Evolutionary conservation across 257 asterid species (phyloP).

Genomic region (Solanum stenotomum): DNA sequence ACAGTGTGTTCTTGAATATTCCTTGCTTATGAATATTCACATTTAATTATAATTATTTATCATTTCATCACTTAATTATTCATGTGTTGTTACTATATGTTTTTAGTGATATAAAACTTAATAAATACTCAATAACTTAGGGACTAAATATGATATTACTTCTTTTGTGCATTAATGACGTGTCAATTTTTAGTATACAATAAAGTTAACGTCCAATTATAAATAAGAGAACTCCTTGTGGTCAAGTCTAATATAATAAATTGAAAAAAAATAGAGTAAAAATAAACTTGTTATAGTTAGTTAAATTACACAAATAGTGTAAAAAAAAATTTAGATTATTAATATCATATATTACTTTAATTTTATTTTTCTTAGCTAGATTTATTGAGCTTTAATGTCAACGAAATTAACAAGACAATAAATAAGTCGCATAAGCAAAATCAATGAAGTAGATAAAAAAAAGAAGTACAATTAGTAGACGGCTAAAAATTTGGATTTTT

Average conservation of each 20-base stretch:
- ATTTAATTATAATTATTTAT: not conserved
- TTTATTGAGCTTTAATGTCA: not conserved
- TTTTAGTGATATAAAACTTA: not conserved
- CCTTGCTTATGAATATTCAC: not conserved
- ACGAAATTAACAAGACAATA: not conserved
- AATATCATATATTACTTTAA: not conserved
- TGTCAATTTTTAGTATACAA: not conserved
- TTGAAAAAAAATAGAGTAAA: not conserved
- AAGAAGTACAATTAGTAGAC: not conserved
- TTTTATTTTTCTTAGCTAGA: not conserved
- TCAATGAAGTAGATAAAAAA: not conserved
- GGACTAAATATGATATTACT: not conserved
- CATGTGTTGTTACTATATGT: not conserved
- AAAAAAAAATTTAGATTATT: not conserved
- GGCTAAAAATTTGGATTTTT: too few relatives aligned
- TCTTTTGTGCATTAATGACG: too few relatives aligned
- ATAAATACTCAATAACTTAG: not conserved
- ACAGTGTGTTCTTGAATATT: not conserved
- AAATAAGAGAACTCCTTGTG: not conserved
- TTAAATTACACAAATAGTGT: not conserved
- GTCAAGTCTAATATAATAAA: not conserved
- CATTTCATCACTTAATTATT: not conserved
- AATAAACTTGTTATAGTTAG: not conserved
- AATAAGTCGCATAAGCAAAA: not conserved
- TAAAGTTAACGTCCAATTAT: not conserved